Evolutionary conservation across 176 grass and related monocot species (phyloP), one percentile per base, ranked within the genome.

Genomic region (Aegilops bicornis): DNA sequence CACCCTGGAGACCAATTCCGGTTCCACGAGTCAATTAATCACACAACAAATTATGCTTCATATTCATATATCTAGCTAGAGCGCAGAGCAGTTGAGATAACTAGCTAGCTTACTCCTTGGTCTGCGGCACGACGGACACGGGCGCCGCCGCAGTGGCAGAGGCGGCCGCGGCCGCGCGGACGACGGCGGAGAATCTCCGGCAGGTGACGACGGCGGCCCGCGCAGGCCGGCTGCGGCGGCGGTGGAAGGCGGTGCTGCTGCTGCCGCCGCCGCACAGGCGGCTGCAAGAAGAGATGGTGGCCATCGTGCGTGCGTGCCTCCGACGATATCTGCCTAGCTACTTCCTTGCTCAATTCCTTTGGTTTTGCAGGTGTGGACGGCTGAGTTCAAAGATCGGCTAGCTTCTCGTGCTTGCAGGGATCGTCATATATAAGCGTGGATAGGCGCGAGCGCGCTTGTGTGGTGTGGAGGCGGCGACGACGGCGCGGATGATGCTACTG

Each of bases 221-320:
- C 4, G 60, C n/a, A n/a, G 69, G 61, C 69, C 69, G 71, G n/a
- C 52, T 79, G 23, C 37, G 68, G 5, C 24, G 81, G n/a, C 60
- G 67, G 16, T 66, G 81, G 69, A 88, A 19, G 4, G 83, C 47
- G 75, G 85, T n/a, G 56, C 56, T 59, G 56, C 56, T 59, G 56
- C 61, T 30, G 85, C 61, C 62, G 80, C 45, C 76, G 69, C 69
- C 39, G 85, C 81, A 85, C 85, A 91, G 76, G 19, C 70, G 77
- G 81, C 69, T 88, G 82, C 89, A 91, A 22, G 86, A 91, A 67
- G 89, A 77, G 39, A 91, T 76, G 9, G 89, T 91, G 61, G 82
- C 82, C 82, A 91, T 88, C 25, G 81, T 70, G 42, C 1, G 35
- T 5, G 14, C 8, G 17, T 58, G 54, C 2, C 47, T 71, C 20